Evolutionary conservation across 176 grass and related monocot genomes (phyloP), one percentile per base, ranked within the genome.

Genomic region (Paspalum vaginatum): DNA sequence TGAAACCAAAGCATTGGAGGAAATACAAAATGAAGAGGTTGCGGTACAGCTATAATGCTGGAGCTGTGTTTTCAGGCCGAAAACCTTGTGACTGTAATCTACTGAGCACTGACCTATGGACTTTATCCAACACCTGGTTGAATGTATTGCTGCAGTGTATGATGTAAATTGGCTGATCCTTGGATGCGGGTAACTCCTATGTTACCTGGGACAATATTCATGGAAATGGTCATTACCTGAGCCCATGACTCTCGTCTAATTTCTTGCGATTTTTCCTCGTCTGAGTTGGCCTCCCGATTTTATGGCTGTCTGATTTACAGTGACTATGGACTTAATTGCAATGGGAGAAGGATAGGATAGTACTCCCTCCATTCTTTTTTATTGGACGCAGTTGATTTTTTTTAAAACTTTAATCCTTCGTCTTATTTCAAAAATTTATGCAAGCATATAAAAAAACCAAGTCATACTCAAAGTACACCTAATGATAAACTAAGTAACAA

Each of bases 91-190:
- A 59, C 65, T 72, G 57, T 60, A 60, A 6, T 32, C 57, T 68
- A 68, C 8, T 69, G 44, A 75, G 59, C 56, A 73, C 20, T 69
- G 51, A 75, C 60, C 43, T 18, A 15, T 72, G 67, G 50, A 70
- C 48, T 73, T 65, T 81, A 27, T 86, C 79, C 85, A 84, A 90
- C 85, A 85, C 70, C 70, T 79, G 75, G 85, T 88, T 91, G 89
- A 77, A 71, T 89, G 62, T 71, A 49, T 21, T 65, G 82, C 26
- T 65, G 78, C 45, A 70, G 39, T 64, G 54, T 62, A 64, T 71
- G n/a, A 70, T 77, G 48, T 71, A 48, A 85, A 70, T 42, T 60
- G 47, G 41, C n/a, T 66, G 40, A 62, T 77, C 22, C 47, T 68
- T 64, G 12, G 39, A 82, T 62, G 37, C 61, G 49, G 65, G 45